Evolutionary conservation across 768 basidiomycete species (phyloP).

Genomic region (Serendipita sp.): DNA sequence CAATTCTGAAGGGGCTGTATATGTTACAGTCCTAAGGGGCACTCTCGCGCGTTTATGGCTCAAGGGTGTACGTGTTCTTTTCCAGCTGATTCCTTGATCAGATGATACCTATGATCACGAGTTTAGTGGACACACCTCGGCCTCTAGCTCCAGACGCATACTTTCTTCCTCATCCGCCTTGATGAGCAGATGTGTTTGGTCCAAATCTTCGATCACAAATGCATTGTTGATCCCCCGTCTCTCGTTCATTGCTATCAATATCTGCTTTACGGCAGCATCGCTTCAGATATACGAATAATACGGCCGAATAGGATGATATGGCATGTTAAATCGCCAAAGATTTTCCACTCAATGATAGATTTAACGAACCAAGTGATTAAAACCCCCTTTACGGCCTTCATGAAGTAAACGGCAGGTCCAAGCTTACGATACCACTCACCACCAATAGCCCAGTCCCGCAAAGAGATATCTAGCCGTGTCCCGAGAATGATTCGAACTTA

Average conservation of each 20-base stretch:
- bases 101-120: not conserved
- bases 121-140: slow-evolving; percentile 36
- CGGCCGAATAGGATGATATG: not conserved
- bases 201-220: slow-evolving; percentile 78
- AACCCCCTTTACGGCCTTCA: slow-evolving; percentile 55
- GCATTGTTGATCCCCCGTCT: slow-evolving; percentile 27
- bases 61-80: slow-evolving; percentile 54
- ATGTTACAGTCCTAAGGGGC: not conserved
- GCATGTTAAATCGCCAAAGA: not conserved
- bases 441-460: not conserved
- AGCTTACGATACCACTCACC: not conserved
- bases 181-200: slow-evolving; percentile 69
- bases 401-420: slow-evolving; percentile 14
- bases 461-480: not conserved
- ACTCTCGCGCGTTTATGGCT: not conserved
- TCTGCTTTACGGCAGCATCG: slow-evolving; percentile 81
- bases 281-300: slow-evolving; percentile 22
- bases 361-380: slow-evolving; percentile 46
- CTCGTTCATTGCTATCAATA: slow-evolving; percentile 68
- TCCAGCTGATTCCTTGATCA: slow-evolving; percentile 37
- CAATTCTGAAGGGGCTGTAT: not conserved
- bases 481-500: no score
- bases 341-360: not conserved
- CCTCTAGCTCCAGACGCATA: slow-evolving; percentile 54
- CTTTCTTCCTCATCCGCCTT: slow-evolving; percentile 67